Percentiles rank a stretch among this genome's conserved stretches.
These are phyloP conservation scores for Lachnellula willkommii DNA, from an alignment of 2,329 filamentous ascomycete species.

Conservation along the genomic window DNA sequence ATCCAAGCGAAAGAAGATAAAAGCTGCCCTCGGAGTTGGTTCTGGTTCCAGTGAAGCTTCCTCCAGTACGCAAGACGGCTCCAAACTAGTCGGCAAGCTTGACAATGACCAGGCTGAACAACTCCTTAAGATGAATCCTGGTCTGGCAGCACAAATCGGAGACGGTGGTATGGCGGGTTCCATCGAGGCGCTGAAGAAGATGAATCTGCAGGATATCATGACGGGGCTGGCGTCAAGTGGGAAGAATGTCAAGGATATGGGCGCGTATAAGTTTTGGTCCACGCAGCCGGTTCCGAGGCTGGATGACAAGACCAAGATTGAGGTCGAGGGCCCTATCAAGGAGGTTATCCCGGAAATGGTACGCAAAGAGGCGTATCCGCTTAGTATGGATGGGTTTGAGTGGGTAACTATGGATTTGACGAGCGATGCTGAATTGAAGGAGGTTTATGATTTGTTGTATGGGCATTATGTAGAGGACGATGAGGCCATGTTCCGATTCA, in stretches of 20 bases:
- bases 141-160: slow-evolving; percentile 55
- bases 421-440: slow-evolving; percentile 71
- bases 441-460: slow-evolving; percentile 86
- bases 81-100: slow-evolving; percentile 39
- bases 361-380: slow-evolving; percentile 64
- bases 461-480: slow-evolving; percentile 97
- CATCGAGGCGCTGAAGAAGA: slow-evolving; percentile 52
- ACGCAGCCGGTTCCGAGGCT: slow-evolving; percentile 94
- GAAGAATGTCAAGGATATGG: slow-evolving; percentile 95
- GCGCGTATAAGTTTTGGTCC: slow-evolving; percentile 96
- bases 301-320: slow-evolving; percentile 49
- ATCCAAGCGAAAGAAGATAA: slow-evolving; percentile 59
- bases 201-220: slow-evolving; percentile 67
- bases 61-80: slow-evolving; percentile 40
- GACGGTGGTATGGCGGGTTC: slow-evolving; percentile 38
- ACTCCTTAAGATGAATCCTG: slow-evolving; percentile 68
- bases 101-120: slow-evolving; percentile 56
- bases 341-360: slow-evolving; percentile 73
- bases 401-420: slow-evolving; percentile 89
- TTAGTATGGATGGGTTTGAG: slow-evolving; percentile 76
- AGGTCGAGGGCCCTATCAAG: slow-evolving; percentile 79
- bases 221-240: slow-evolving; percentile 69
- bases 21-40: slow-evolving; percentile 34
- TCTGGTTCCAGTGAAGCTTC: slow-evolving; percentile 22
- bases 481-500: slow-evolving; percentile 96